Percentiles rank a stretch among this genome's conserved stretches.
Evolutionary conservation across 352 stramenopile genomes (phyloP).

Genomic region (Globisporangium viniferum): DNA sequence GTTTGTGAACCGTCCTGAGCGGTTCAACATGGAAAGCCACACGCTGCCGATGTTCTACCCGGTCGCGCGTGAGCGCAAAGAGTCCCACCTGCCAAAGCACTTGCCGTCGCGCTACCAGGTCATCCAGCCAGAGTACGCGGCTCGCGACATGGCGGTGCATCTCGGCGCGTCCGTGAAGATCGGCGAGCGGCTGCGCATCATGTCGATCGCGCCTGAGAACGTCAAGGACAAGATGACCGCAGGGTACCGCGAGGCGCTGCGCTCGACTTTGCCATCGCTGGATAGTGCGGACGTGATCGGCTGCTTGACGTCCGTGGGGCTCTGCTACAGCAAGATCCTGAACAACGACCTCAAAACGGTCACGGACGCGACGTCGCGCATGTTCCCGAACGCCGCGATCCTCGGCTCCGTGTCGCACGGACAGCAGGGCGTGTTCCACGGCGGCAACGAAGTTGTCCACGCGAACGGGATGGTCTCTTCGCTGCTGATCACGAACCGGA

Average conservation of each 20-base stretch:
- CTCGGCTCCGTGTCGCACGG: conserved; percentile 61
- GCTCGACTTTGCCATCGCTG: conserved; percentile 49
- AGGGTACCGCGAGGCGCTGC: conserved; percentile 55
- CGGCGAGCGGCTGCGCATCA: conserved; percentile 71
- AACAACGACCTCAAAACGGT: conserved; percentile 58
- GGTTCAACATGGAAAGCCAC: conserved; percentile 63
- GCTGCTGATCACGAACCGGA: conserved; percentile 77
- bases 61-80: conserved; percentile 43
- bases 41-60: conserved; percentile 74
- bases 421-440: conserved; percentile 67
- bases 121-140: conserved; percentile 62
- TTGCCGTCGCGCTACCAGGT: conserved; percentile 53
- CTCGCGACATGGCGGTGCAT: conserved; percentile 45
- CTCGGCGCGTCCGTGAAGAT: conserved; percentile 52
- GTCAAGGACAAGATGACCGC: conserved; percentile 45
- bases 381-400: conserved; percentile 53
- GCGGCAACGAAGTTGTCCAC: conserved; percentile 53
- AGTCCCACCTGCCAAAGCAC: conserved; percentile 19
- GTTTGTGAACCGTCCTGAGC: conserved; percentile 51
- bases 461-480: conserved; percentile 79
- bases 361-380: conserved; percentile 45
- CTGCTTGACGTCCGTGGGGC: conserved; percentile 59
- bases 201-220: conserved; percentile 58
- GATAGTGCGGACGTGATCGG: conserved; percentile 61
- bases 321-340: conserved; percentile 71